Evolutionary conservation across 2,329 filamentous ascomycete genomes (phyloP).

Genomic region (Beauveria bassiana): DNA sequence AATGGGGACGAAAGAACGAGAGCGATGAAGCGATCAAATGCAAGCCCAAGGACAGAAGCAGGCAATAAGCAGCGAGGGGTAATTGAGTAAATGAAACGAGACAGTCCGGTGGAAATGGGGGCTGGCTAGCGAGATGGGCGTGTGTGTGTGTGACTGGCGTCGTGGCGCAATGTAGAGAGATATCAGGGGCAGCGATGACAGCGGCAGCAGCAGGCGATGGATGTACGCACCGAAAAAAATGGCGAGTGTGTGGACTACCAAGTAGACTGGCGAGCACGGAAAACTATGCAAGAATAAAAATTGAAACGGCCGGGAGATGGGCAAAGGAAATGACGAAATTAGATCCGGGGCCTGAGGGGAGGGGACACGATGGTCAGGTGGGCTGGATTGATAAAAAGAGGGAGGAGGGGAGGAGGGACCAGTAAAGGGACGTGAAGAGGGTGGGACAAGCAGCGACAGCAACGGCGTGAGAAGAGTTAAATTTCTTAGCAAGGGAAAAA

Average conservation of each 20-base stretch:
- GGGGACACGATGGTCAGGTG: background rate
- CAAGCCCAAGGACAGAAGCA: background rate
- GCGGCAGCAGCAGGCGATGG: background rate
- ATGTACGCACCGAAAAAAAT: background rate
- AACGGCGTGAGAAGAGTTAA: too few species aligned
- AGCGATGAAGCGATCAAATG: background rate
- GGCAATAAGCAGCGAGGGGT: slow-evolving; percentile 9
- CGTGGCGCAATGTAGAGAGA: background rate
- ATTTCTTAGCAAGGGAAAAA: too few species aligned
- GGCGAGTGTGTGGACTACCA: background rate
- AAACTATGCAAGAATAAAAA: slow-evolving; percentile 4
- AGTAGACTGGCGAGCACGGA: background rate
- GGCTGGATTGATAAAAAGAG: background rate
- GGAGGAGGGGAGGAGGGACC: background rate
- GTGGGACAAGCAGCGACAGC: background rate
- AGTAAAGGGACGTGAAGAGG: background rate
- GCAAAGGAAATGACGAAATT: slow-evolving; percentile 12
- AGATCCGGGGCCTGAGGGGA: background rate
- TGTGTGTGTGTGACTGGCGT: slow-evolving; percentile 5
- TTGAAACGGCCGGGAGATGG: slow-evolving; percentile 3
- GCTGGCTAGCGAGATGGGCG: background rate
- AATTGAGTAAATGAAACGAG: slow-evolving; percentile 1
- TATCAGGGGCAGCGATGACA: background rate
- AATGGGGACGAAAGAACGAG: background rate
- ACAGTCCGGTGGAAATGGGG: background rate